Evolutionary conservation across 2,329 filamentous ascomycete species (phyloP).

Genomic region (Cyphellophora europaea): DNA sequence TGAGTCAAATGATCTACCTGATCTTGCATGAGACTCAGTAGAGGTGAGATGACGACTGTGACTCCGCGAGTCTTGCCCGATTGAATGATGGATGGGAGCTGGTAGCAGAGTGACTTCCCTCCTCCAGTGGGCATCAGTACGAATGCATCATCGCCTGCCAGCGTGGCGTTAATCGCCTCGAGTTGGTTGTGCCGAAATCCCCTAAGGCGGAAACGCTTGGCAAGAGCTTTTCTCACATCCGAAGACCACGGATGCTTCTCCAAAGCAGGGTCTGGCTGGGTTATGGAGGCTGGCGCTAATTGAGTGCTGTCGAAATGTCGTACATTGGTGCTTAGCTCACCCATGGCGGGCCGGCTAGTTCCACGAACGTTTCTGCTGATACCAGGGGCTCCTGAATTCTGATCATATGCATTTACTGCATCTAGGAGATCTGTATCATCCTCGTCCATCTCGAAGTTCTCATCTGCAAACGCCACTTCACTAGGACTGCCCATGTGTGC

Average conservation of each 20-base stretch:
- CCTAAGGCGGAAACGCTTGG: slow-evolving; percentile 71
- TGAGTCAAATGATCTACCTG: slow-evolving; percentile 75
- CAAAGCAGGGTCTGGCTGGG: slow-evolving; percentile 22
- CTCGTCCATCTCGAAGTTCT: slow-evolving; percentile 31
- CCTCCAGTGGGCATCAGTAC: slow-evolving; percentile 97
- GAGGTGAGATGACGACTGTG: slow-evolving; percentile 87
- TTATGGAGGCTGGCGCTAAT: background rate
- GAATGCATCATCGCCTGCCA: slow-evolving; percentile 81
- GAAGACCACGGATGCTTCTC: slow-evolving; percentile 73
- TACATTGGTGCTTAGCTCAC: slow-evolving; percentile 17
- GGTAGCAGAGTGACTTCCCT: slow-evolving; percentile 94
- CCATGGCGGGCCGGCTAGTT: slow-evolving; percentile 6
- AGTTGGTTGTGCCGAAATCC: slow-evolving; percentile 88
- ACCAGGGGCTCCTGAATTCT: background rate
- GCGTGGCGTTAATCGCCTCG: slow-evolving; percentile 89
- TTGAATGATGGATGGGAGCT: slow-evolving; percentile 76
- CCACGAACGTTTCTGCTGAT: background rate
- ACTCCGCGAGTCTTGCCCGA: slow-evolving; percentile 76
- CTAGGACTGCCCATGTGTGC: too few species aligned
- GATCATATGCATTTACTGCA: slow-evolving; percentile 1
- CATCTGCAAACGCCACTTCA: too few species aligned
- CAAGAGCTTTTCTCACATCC: slow-evolving; percentile 72
- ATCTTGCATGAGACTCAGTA: slow-evolving; percentile 95
- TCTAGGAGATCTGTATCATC: slow-evolving; percentile 39
- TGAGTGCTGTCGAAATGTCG: slow-evolving; percentile 18